Evolutionary conservation across 345 rosid species (phyloP), one percentile per base, ranked within the genome.

Genomic region (Eucalyptus paniculata): DNA sequence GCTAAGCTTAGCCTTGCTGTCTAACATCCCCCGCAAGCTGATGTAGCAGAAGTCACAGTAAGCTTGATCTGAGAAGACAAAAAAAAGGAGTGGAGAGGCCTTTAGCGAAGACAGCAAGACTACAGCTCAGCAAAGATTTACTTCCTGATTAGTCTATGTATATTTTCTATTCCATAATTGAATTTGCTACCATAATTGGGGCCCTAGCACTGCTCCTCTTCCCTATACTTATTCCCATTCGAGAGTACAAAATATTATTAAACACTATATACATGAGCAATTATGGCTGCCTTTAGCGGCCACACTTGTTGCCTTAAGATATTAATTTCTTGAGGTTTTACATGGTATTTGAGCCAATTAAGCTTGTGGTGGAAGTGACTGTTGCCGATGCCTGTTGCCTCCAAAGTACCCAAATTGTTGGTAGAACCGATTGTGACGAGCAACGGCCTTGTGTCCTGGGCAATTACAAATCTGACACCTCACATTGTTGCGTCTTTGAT

Each of bases 401-500:
- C 8, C 7, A 28, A 6, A 28, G 34, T 3, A 28, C 9, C 34
- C 69, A 62, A 62, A 62, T 62, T 62, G 32, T 62, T 62, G 69
- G 32, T 62, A 3, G 17, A 62, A 62, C 17, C 34, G 9, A 62
- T 62, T 28, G 34, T 28, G 34, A 62, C 34, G n/a, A 62, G 30
- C 69, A 12, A 28, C 0, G 0, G 32, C 69, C 69, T 26, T 28
- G 3, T 28, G 32, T 28, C 69, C 0, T 28, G 3, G 69, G 18
- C 69, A 5, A 30, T 62, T 30, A n/a, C 34, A 62, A 62, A 62
- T 62, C 0, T 30, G 34, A 30, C 34, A 6, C 18, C 34, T 28
- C 16, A 62, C 34, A 13, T 6, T 62, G 34, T n/a, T 62, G 8
- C 18, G 69, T 13, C 69, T 28, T 28, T 62, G 34, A 30, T 28